Evolutionary conservation across 352 stramenopile genomes (phyloP), one percentile per base, ranked within the genome.

Genomic region (Peronospora tabacina): DNA sequence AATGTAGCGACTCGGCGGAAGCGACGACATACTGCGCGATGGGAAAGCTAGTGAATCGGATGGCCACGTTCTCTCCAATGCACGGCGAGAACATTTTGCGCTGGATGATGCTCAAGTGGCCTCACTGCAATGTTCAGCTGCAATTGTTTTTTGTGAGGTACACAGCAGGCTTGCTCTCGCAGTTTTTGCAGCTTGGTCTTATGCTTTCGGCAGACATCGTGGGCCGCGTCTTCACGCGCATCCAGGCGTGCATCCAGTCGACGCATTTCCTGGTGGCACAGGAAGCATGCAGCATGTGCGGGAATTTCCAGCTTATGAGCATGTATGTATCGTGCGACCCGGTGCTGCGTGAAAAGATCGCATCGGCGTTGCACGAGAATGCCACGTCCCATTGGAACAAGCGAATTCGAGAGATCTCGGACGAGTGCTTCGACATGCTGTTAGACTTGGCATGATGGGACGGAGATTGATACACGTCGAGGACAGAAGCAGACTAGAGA

Each of bases 351-450:
- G 76, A 86, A 48, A 73, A 70, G 42, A 59, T 91, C 17, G 66
- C 77, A 20, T 72, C 66, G 0, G 75, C 73, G 10, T 61, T 91
- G 33, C 80, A 91, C 37, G 67, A 72, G 32, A 91, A 81, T 49
- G 67, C 77, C 38, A 69, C 50, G 0, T 53, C 52, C 7, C 80
- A 91, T 55, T 91, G 80, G 80, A 87, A 89, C 66, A 59, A 72
- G 46, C 75, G 73, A 54, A 85, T 91, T 52, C 77, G 79, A 29
- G 60, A 85, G 58, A 66, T 87, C 47, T 86, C 77, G 32, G 80
- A 91, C 60, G 74, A 89, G 55, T 78, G 68, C 51, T 91, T 91
- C 47, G 80, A 91, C 60, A 68, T 75, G 66, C 67, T 91, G 48
- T 63, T 91, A 13, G 80, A 91, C 61, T 55, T 91, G 50, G 77